Conservation (phyloP, 805 yeast species). For the Jamesozyma spencerorum region DNA sequence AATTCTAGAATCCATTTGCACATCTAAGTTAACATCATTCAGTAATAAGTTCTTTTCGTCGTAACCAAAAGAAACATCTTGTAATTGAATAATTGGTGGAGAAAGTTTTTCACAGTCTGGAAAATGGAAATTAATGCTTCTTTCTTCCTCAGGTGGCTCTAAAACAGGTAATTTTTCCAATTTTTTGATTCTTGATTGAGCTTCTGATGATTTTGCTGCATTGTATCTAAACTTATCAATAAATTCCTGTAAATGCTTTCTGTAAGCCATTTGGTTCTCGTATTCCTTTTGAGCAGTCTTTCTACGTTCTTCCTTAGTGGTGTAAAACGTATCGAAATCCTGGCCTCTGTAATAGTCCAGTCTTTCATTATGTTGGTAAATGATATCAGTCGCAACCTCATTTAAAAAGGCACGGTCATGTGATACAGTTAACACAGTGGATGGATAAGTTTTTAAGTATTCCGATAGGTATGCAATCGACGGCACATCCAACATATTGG, state of each 20-base stretch:
- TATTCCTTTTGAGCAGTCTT: slow-evolving; percentile 91
- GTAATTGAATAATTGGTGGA: slow-evolving; percentile 87
- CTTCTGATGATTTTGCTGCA: slow-evolving; percentile 96
- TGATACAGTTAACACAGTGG: slow-evolving; percentile 91
- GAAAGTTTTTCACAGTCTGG: slow-evolving; percentile 91
- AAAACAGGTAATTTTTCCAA: slow-evolving; percentile 87
- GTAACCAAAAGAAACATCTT: slow-evolving; percentile 82
- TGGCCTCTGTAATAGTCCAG: slow-evolving; percentile 92
- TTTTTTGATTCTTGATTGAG: slow-evolving; percentile 95
- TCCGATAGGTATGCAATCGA: slow-evolving; percentile 89
- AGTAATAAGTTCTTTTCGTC: slow-evolving; percentile 53
- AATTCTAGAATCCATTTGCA: slow-evolving; percentile 88
- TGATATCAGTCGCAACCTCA: slow-evolving; percentile 97
- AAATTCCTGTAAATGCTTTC: slow-evolving; percentile 87
- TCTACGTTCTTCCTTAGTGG: slow-evolving; percentile 89
- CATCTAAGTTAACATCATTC: slow-evolving; percentile 74
- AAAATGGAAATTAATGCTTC: slow-evolving; percentile 73
- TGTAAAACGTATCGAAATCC: slow-evolving; percentile 85
- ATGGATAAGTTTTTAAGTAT: slow-evolving; percentile 80
- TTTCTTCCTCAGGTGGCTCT: slow-evolving; percentile 92
- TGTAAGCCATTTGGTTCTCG: slow-evolving; percentile 92
- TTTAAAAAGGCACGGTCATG: slow-evolving; percentile 96
- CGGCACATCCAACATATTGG: slow-evolving; percentile 99
- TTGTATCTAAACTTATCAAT: slow-evolving; percentile 95
- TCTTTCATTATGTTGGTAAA: slow-evolving; percentile 95